phyloP scores from a whole-genome alignment of 441 rosid genomes.

The Bocquillonia castaneifolia region DNA sequence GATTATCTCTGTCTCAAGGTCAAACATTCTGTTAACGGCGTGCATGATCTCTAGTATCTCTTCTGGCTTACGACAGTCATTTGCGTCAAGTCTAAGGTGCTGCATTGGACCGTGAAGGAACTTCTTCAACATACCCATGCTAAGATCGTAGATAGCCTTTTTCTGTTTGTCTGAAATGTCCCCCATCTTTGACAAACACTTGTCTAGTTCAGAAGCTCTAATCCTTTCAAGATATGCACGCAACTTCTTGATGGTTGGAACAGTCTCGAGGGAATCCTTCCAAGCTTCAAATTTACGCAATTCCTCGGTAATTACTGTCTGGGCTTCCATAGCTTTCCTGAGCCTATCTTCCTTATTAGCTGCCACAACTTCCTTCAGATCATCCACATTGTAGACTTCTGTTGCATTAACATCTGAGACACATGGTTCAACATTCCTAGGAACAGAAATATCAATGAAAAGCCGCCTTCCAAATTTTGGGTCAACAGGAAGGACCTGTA shows the following conservation, averaged over 20 bases:
- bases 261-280: conserved; percentile 92
- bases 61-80: conserved; percentile 56
- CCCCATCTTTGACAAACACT: conserved; percentile 75
- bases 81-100: conserved; percentile 83
- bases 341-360: conserved; percentile 91
- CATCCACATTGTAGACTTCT: conserved; percentile 82
- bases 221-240: conserved; percentile 81
- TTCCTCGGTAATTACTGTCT: conserved; percentile 66
- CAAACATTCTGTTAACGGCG: conserved; percentile 87
- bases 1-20: conserved; percentile 69
- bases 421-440: conserved; percentile 84
- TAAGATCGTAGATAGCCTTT: conserved; percentile 77
- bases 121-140: conserved; percentile 78
- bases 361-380: conserved; percentile 93
- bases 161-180: conserved; percentile 71
- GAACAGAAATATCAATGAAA: conserved; percentile 87
- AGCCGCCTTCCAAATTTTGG: conserved; percentile 56
- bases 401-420: conserved; percentile 48
- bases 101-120: conserved; percentile 96
- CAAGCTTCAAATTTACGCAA: conserved; percentile 82
- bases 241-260: conserved; percentile 88
- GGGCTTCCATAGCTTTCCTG: conserved; percentile 90
- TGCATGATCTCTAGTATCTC: conserved; percentile 95
- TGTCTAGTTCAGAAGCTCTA: conserved; percentile 61
- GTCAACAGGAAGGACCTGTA: conserved; percentile 53